Evolutionary conservation across 2,329 filamentous ascomycete genomes (phyloP).

Genomic region (Thelonectria olida): DNA sequence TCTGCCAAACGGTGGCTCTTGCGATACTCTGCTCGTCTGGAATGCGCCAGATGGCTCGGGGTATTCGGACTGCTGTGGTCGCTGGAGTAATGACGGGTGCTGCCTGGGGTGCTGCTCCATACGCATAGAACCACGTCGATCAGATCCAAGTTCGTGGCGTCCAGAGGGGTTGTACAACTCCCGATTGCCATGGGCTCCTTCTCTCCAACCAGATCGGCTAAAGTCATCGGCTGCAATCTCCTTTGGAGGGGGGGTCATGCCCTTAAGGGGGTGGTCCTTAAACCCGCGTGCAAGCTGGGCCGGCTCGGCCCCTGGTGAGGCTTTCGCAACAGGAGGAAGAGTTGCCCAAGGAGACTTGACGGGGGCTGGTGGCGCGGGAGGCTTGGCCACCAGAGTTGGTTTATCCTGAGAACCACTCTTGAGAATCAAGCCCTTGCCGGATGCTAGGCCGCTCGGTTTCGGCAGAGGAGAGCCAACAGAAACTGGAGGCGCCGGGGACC

Average conservation of each 20-base stretch:
- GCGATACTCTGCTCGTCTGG: constrained; percentile 76
- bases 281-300: constrained; percentile 57
- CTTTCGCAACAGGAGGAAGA: constrained; percentile 84
- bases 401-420: constrained; percentile 74
- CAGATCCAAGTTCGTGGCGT: constrained; percentile 86
- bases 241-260: constrained; percentile 64
- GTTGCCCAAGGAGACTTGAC: constrained; percentile 92
- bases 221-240: constrained; percentile 97
- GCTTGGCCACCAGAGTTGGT: constrained; percentile 77
- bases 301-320: constrained; percentile 72
- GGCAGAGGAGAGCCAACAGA: constrained; percentile 51
- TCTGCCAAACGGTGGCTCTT: constrained; percentile 75
- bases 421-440: constrained; percentile 70
- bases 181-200: constrained; percentile 71
- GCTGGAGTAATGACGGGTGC: constrained; percentile 82
- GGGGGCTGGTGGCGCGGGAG: constrained; percentile 71
- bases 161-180: constrained; percentile 97
- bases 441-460: constrained; percentile 57
- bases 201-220: constrained; percentile 82
- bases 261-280: constrained; percentile 66
- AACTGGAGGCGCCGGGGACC: constrained; percentile 52
- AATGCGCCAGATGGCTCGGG: constrained; percentile 89
- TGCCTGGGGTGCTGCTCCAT: constrained; percentile 75
- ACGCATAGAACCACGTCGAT: constrained; percentile 76
- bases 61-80: constrained; percentile 70